phyloP scores from a whole-genome alignment of 225 moss, liverwort and hornwort genomes.

The Polytrichum formosum region DNA sequence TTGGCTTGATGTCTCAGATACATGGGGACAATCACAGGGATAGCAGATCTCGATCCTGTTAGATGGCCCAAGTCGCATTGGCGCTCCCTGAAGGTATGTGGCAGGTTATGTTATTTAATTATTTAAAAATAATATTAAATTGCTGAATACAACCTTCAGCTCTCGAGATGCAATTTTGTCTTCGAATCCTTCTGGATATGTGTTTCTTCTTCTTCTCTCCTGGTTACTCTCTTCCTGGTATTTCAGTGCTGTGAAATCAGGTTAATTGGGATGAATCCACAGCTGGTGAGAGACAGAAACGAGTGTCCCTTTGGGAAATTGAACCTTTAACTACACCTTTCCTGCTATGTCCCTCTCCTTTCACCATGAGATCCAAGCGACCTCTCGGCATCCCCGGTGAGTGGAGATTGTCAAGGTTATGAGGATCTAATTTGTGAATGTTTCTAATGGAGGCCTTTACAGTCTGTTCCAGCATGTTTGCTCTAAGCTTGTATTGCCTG shows the following conservation, averaged over 20 bases:
- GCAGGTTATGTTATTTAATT: constrained; percentile 2
- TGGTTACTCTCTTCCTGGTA: too few species aligned
- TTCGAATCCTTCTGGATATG: too few species aligned
- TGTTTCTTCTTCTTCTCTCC: too few species aligned
- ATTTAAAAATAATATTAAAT: background rate
- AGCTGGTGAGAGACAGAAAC: constrained; percentile 92
- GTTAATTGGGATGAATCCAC: constrained; percentile 99
- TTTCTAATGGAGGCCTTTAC: too few species aligned
- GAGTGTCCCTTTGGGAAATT: constrained; percentile 97
- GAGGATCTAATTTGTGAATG: too few species aligned
- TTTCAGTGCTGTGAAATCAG: constrained; percentile 22
- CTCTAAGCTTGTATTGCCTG: too few species aligned
- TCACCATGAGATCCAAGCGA: constrained; percentile 78
- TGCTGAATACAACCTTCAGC: too few species aligned
- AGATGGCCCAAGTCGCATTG: constrained; percentile 95
- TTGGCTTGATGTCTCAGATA: constrained; percentile 53
- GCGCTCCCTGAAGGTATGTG: constrained; percentile 86
- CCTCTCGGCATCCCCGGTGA: constrained; percentile 74
- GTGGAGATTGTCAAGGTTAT: constrained; percentile 5
- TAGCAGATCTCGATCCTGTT: constrained; percentile 80
- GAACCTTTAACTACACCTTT: constrained; percentile 90
- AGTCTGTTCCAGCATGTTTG: too few species aligned
- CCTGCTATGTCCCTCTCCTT: constrained; percentile 74
- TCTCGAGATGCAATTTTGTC: too few species aligned
- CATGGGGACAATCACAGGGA: constrained; percentile 95